Conservation (phyloP, 306 rosid genomes). For the Rosa persica region DNA sequence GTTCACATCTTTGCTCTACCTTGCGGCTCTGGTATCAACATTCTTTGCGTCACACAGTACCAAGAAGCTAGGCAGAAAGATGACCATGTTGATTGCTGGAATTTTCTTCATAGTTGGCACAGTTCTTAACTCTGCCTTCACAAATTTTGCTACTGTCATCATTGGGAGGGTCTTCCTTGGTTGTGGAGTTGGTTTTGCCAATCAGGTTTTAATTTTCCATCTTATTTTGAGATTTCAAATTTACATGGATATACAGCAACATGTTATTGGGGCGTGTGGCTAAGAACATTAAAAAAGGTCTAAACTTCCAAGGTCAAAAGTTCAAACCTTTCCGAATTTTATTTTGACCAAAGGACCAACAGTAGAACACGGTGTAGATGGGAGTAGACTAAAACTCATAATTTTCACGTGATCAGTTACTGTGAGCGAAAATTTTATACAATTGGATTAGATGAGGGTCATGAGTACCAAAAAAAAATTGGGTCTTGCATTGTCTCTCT, state of each 20-base stretch:
- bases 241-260: not conserved
- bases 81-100: slow-evolving; percentile 70
- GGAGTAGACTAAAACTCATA: too few relatives aligned
- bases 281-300: not conserved
- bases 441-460: not conserved
- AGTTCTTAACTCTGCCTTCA: slow-evolving; percentile 49
- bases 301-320: not conserved
- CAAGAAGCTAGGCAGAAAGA: slow-evolving; percentile 49
- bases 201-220: slow-evolving; percentile 39
- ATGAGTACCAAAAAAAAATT: not conserved
- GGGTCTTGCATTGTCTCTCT: not conserved
- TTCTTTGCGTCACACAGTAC: slow-evolving; percentile 64
- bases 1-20: slow-evolving; percentile 65
- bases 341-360: not conserved
- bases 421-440: not conserved
- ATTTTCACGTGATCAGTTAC: too few relatives aligned
- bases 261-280: not conserved
- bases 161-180: slow-evolving; percentile 64
- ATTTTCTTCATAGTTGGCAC: slow-evolving; percentile 56
- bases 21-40: slow-evolving; percentile 53
- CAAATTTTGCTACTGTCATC: slow-evolving; percentile 50
- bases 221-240: not conserved
- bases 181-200: slow-evolving; percentile 71
- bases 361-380: too few relatives aligned
- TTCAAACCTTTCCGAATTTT: not conserved